Evolutionary conservation across 2,329 filamentous ascomycete species (phyloP).

Genomic region (Exophiala alcalophila): DNA sequence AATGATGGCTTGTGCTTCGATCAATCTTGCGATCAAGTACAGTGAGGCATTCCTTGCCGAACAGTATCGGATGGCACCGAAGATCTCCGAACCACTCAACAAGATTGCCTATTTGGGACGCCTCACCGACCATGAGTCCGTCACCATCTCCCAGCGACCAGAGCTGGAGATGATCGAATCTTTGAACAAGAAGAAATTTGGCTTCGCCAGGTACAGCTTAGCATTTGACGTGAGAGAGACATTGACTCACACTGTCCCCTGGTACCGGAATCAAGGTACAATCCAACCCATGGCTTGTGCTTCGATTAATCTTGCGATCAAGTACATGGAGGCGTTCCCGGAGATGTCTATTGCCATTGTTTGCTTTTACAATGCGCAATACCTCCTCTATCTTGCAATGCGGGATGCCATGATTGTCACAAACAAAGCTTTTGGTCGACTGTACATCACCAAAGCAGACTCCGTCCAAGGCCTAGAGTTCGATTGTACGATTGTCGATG

Average conservation of each 20-base stretch:
- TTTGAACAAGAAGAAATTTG: too few relatives aligned
- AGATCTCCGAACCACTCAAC: too few relatives aligned
- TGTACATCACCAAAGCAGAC: constrained; percentile 2
- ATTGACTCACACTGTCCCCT: too few relatives aligned
- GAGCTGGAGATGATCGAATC: too few relatives aligned
- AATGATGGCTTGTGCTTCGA: background rate
- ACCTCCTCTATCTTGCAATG: constrained; percentile 1
- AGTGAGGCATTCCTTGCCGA: background rate
- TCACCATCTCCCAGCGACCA: too few relatives aligned
- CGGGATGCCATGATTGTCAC: constrained; percentile 2
- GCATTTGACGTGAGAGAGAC: too few relatives aligned
- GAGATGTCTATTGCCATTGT: background rate
- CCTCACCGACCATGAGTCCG: too few relatives aligned
- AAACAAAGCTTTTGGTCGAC: background rate
- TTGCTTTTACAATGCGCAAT: constrained; percentile 8
- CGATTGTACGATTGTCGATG: constrained; percentile 1
- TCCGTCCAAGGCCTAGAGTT: constrained; percentile 3
- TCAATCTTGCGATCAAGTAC: background rate
- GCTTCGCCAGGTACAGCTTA: too few relatives aligned
- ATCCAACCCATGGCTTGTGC: constrained; percentile 4
- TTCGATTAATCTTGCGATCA: background rate
- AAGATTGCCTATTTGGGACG: too few relatives aligned
- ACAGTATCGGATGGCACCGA: too few relatives aligned
- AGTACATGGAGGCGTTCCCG: background rate
- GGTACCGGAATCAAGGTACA: too few relatives aligned